Percentiles rank a stretch among this genome's conserved stretches.
Conservation (phyloP, 139 green algal genomes). For the Gonium pectorale region DNA sequence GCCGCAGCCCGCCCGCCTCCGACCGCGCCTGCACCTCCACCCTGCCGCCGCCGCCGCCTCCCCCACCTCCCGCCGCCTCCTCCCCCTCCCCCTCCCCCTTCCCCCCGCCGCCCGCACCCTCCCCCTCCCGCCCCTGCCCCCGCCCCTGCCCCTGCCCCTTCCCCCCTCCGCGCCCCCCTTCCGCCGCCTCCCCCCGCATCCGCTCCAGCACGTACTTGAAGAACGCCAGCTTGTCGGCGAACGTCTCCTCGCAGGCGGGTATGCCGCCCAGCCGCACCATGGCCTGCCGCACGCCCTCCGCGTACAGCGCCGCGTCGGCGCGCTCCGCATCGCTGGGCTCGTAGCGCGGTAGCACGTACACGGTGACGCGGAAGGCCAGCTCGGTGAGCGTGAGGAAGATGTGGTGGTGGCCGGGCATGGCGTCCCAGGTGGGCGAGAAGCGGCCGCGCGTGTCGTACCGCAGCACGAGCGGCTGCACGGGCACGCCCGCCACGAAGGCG, state of each 20-base stretch:
- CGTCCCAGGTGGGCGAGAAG: conserved; percentile 87
- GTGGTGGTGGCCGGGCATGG: conserved; percentile 75
- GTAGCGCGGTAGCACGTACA: conserved; percentile 83
- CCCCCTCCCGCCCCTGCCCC: no score
- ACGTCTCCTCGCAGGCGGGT: conserved; percentile 25
- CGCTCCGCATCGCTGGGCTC: conserved; percentile 71
- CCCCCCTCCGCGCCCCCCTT: neutral
- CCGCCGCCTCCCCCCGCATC: neutral
- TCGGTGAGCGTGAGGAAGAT: conserved; percentile 79
- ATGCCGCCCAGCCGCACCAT: conserved; percentile 70
- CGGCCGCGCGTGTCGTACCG: conserved; percentile 65
- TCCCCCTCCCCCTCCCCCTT: neutral
- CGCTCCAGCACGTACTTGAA: conserved; percentile 20
- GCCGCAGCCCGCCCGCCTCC: neutral
- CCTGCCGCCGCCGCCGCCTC: neutral
- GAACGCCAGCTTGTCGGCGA: conserved; percentile 36
- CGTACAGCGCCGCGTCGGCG: conserved; percentile 77
- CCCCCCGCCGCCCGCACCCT: neutral
- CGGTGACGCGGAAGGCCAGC: conserved; percentile 14
- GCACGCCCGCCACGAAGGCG: conserved; percentile 88
- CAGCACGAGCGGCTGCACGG: conserved; percentile 88
- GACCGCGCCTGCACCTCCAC: conserved; percentile 9
- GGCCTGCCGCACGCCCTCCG: conserved; percentile 75
- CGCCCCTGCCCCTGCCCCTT: neutral
- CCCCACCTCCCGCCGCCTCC: neutral